phyloP scores from a whole-genome alignment of 306 rosid genomes.

The Rubus idaeus region DNA sequence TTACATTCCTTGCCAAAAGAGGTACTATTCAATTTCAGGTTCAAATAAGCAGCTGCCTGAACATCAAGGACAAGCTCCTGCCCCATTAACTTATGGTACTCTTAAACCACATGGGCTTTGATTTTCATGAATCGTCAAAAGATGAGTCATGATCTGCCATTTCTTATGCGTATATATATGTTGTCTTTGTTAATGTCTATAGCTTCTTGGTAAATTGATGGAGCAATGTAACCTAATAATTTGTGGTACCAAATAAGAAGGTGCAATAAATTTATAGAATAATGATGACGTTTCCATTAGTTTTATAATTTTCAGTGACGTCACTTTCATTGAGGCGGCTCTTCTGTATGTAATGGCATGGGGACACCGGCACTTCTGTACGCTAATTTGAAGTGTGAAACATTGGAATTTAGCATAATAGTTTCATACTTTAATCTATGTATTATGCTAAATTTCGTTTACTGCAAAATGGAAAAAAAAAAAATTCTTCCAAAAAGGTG shows the following conservation, averaged over 20 bases:
- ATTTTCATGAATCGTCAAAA: not conserved
- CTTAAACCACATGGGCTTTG: not conserved
- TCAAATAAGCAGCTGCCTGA: not conserved
- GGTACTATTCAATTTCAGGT: not conserved
- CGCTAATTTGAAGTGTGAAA: too few relatives aligned
- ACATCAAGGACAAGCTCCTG: not conserved
- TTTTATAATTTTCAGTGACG: not conserved
- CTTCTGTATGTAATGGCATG: not conserved
- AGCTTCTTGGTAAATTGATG: not conserved
- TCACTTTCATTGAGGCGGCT: not conserved
- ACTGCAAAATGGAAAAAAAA: too few relatives aligned
- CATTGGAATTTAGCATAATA: too few relatives aligned
- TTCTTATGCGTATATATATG: not conserved
- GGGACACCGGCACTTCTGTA: not conserved
- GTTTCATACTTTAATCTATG: too few relatives aligned
- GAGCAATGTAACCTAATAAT: not conserved
- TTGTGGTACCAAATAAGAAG: not conserved
- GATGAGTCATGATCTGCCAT: not conserved
- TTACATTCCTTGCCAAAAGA: slow-evolving; percentile 43
- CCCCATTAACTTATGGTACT: slow-evolving; percentile 8
- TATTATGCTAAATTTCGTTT: too few relatives aligned
- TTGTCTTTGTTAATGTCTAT: not conserved
- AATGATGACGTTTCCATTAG: not conserved
- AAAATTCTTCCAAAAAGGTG: too few relatives aligned
- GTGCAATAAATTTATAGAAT: not conserved